Conservation (phyloP, 2,329 filamentous ascomycete genomes). For the Mycogone perniciosa region DNA sequence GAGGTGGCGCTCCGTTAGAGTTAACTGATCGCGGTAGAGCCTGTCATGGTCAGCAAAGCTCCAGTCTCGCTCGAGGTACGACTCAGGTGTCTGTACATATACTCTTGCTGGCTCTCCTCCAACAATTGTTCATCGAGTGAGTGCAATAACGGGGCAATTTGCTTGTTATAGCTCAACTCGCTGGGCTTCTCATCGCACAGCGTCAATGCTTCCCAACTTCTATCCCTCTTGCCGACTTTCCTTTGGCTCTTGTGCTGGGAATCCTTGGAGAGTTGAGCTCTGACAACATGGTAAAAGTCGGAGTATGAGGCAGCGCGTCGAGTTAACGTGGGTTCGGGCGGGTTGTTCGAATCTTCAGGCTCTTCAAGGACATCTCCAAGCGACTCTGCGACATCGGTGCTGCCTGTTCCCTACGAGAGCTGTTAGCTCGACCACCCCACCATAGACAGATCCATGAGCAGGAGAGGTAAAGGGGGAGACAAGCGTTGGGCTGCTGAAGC, state of each 20-base stretch:
- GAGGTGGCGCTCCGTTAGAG: constrained; percentile 74
- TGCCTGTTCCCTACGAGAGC: constrained; percentile 49
- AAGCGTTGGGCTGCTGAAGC: constrained; percentile 58
- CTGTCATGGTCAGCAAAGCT: constrained; percentile 36
- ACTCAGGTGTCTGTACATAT: constrained; percentile 53
- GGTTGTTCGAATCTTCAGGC: constrained; percentile 46
- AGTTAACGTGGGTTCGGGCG: constrained; percentile 58
- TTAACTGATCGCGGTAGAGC: constrained; percentile 73
- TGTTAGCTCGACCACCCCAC: constrained; percentile 20
- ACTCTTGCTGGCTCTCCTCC: constrained; percentile 77
- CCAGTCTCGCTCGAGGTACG: neutral
- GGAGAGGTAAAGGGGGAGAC: constrained; percentile 21
- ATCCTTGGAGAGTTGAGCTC: constrained; percentile 50
- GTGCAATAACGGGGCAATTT: constrained; percentile 18
- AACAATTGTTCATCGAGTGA: constrained; percentile 61
- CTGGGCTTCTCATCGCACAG: constrained; percentile 20
- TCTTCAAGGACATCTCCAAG: constrained; percentile 56
- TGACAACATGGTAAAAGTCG: constrained; percentile 63
- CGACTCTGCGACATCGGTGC: constrained; percentile 45
- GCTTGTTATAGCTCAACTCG: constrained; percentile 21
- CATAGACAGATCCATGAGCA: constrained; percentile 6
- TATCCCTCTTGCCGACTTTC: constrained; percentile 32
- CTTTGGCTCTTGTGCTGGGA: constrained; percentile 33
- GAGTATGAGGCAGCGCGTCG: constrained; percentile 69
- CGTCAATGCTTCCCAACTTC: constrained; percentile 46